Conservation (phyloP, 2,329 filamentous ascomycete genomes). For the Fusarium metavorans region DNA sequence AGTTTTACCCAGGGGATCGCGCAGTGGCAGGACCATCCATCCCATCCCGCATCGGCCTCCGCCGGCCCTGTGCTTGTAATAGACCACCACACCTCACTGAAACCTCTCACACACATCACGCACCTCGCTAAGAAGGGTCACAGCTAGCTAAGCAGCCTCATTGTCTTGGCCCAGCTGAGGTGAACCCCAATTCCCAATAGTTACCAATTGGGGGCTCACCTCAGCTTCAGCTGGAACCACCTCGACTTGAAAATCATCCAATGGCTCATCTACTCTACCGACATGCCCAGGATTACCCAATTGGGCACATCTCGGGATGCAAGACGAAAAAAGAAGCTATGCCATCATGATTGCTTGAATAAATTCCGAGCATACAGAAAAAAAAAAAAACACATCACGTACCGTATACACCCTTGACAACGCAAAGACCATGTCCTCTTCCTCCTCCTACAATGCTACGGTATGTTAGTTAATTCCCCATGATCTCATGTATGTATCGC, state of each 20-base stretch:
- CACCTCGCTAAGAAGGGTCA: slow-evolving; percentile 12
- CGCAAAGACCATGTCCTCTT: background rate
- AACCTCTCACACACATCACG: slow-evolving; percentile 12
- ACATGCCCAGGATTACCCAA: background rate
- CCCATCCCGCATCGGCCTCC: background rate
- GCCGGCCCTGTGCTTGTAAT: background rate
- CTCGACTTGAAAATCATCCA: background rate
- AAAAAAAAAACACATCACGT: background rate
- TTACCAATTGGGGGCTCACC: background rate
- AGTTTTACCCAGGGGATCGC: slow-evolving; percentile 7
- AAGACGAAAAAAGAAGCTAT: background rate
- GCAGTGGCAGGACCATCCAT: slow-evolving; percentile 1
- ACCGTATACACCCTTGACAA: slow-evolving; percentile 5
- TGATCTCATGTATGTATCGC: slow-evolving; percentile 18
- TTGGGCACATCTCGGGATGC: background rate
- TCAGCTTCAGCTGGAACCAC: slow-evolving; percentile 5
- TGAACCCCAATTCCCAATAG: background rate
- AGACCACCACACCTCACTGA: background rate
- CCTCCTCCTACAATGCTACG: slow-evolving; percentile 19
- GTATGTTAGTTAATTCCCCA: slow-evolving; percentile 7
- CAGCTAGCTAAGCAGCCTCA: slow-evolving; percentile 27
- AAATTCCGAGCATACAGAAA: background rate
- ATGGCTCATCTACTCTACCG: background rate
- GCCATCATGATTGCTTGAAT: background rate
- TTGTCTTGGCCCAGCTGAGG: slow-evolving; percentile 23